Base-by-base conservation (phyloP, 2,329 filamentous ascomycete species). In the Macroventuria anomochaeta region DNA sequence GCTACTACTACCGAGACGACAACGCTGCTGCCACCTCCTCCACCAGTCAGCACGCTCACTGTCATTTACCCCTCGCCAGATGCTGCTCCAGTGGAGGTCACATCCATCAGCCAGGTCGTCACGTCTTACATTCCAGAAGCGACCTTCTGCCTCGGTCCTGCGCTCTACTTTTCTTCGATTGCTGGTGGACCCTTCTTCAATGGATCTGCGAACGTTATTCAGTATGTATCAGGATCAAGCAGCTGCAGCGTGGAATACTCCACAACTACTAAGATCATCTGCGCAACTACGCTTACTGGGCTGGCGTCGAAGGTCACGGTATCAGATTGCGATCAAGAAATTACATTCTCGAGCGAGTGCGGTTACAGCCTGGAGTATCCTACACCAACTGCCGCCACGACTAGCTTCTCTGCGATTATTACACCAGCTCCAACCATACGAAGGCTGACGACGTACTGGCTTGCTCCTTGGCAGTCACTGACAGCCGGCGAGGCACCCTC, bases 331-430 rank as follows among this genome's bases (percentile, higher is more conserved):
- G 66, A 67, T 20, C 76, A 80, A 48, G 70, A 79, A 17, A 68
- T 80, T 40, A 79, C 77, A 3, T 80, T 79, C 58, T 79, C 77
- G 2, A 79, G 71, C 42, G 71, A 78, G 38, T 76, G 73, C 41
- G 77, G 76, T n/a, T 77, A 73, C 59, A 69, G 69, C 1, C 57
- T 79, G n/a, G 71, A 72, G 5, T 74, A 70, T 4, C 72, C 76
- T 2, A 71, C 68, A 8, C 67, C 73, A 5, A 66, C 67, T 0
- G 44, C 51, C 1, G 53, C 57, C 5, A 62, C 52, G 4, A 47
- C 21, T 4, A 36, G 15, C 39, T 7, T 12, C 5, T 42, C 37
- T 12, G 15, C 51, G 0, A 48, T 67, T 6, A 74, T 76, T 42
- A 79, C 77, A 0, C 70, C 74, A 2, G 64, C 70, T 2, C 76